Conservation (phyloP, 306 rosid species). For the Pyrus pyrifolia region DNA sequence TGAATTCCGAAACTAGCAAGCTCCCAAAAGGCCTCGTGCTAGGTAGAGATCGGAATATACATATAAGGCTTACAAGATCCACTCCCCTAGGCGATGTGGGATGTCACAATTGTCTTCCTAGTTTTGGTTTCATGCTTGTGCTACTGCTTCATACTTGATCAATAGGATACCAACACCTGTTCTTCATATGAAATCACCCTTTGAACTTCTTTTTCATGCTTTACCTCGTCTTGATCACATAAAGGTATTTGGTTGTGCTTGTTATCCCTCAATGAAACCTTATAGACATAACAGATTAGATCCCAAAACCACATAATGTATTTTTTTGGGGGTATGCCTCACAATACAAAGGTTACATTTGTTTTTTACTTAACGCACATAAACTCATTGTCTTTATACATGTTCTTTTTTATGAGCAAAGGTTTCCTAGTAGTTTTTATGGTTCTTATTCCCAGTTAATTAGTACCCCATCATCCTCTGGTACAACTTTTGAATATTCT, state of each 20-base stretch:
- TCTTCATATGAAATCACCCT: background rate
- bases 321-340: background rate
- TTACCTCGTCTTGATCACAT: background rate
- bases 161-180: background rate
- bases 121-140: background rate
- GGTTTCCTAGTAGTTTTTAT: background rate
- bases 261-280: background rate
- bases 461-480: background rate
- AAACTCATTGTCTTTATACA: background rate
- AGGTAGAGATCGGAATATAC: too few species aligned
- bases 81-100: too few species aligned
- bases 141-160: background rate
- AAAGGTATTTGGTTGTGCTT: background rate
- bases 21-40: too few species aligned
- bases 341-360: background rate
- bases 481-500: too few species aligned
- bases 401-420: background rate
- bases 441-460: too few species aligned
- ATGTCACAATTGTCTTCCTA: background rate
- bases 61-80: too few species aligned
- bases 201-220: background rate
- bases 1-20: too few species aligned
- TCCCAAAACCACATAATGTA: background rate
- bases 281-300: too few species aligned
- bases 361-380: background rate